Evolutionary conservation across 306 rosid genomes (phyloP).

Genomic region (Parietaria judaica): DNA sequence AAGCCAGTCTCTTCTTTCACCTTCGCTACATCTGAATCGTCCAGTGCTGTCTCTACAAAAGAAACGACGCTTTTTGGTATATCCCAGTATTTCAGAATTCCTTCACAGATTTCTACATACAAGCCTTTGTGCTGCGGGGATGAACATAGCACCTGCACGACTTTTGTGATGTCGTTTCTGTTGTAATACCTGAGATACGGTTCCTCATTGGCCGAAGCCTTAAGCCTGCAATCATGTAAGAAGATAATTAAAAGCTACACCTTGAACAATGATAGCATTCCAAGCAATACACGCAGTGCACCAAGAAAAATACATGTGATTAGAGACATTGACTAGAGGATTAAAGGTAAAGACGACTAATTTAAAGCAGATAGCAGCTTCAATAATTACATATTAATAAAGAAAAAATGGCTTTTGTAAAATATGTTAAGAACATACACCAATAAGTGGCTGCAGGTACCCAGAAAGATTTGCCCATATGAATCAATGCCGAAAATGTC

Average conservation of each 20-base stretch:
- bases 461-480: constrained; percentile 76
- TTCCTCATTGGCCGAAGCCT: constrained; percentile 36
- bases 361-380: not conserved
- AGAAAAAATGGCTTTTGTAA: constrained; percentile 12
- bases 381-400: constrained; percentile 4
- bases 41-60: constrained; percentile 29
- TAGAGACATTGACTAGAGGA: constrained; percentile 5
- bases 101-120: constrained; percentile 54
- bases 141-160: constrained; percentile 54
- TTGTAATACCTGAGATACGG: constrained; percentile 62
- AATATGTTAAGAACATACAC: constrained; percentile 69
- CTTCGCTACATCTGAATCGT: constrained; percentile 20
- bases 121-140: constrained; percentile 43
- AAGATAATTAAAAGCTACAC: constrained; percentile 21
- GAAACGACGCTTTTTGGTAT: constrained; percentile 46
- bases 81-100: constrained; percentile 58
- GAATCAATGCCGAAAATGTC: constrained; percentile 74
- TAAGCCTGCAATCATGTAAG: constrained; percentile 55
- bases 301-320: constrained; percentile 3
- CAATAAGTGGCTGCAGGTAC: constrained; percentile 77
- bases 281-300: constrained; percentile 2
- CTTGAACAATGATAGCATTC: constrained; percentile 2
- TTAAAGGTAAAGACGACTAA: not conserved
- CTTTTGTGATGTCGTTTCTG: constrained; percentile 62
- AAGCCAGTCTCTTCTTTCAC: constrained; percentile 24